Conservation (phyloP, 192 early-diverging fungal species). For the Rhizophlyctis rosea region DNA sequence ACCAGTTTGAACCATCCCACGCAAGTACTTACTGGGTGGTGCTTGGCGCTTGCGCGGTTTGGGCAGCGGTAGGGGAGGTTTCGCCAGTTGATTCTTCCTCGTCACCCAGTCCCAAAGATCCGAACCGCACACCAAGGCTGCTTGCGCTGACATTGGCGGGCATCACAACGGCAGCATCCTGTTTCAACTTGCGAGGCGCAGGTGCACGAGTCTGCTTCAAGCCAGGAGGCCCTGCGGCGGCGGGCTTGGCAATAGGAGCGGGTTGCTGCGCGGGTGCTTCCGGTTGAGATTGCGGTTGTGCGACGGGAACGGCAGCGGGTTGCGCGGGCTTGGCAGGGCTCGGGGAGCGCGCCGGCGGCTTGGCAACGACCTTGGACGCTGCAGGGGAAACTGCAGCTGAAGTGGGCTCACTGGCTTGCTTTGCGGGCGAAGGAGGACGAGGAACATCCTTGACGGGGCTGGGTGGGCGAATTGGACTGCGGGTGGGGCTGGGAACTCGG, state of each 20-base stretch:
- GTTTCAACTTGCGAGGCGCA: constrained; percentile 70
- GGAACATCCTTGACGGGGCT: not conserved
- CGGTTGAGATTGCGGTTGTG: constrained; percentile 1
- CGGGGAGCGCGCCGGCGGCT: constrained; percentile 9
- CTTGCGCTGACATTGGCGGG: constrained; percentile 61
- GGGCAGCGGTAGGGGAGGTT: constrained; percentile 9
- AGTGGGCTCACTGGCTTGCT: not conserved
- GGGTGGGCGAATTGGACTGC: constrained; percentile 3
- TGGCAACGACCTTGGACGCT: constrained; percentile 1
- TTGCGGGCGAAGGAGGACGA: not conserved
- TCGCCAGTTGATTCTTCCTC: constrained; percentile 14
- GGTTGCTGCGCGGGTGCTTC: not conserved
- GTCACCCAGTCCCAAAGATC: constrained; percentile 64
- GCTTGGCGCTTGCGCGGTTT: not conserved
- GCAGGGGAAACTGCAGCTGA: not conserved
- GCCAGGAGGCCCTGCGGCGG: constrained; percentile 35
- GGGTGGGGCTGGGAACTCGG: constrained; percentile 30
- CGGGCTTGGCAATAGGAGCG: constrained; percentile 22
- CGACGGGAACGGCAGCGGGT: constrained; percentile 1
- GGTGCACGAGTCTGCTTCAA: constrained; percentile 43
- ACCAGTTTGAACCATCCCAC: too few relatives aligned
- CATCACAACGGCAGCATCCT: constrained; percentile 88
- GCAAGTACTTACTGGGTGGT: too few relatives aligned
- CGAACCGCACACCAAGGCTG: constrained; percentile 76
- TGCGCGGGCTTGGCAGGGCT: constrained; percentile 26